Evolutionary conservation across 2,329 filamentous ascomycete species (phyloP).

Genomic region (Aspergillus glaucus): DNA sequence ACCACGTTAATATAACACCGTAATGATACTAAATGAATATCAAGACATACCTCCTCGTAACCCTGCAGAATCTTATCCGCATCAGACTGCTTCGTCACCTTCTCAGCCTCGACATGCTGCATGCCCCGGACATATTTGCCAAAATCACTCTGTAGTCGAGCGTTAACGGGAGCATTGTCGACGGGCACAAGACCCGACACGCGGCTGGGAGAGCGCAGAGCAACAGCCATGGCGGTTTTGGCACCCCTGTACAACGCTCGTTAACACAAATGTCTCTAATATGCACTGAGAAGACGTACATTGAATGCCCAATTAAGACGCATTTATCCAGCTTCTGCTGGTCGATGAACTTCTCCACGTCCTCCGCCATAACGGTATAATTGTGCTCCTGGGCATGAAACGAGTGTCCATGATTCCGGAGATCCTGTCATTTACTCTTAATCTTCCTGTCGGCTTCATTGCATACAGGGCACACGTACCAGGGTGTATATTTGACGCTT

Average conservation of each 20-base stretch:
- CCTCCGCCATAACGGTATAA: slow-evolving; percentile 74
- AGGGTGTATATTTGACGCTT: slow-evolving; percentile 75
- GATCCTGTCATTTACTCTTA: slow-evolving; percentile 53
- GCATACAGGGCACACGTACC: slow-evolving; percentile 44
- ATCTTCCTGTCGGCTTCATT: not conserved
- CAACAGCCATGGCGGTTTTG: slow-evolving; percentile 85
- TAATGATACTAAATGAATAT: not conserved
- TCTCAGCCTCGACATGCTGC: slow-evolving; percentile 67
- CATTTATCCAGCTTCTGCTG: slow-evolving; percentile 63
- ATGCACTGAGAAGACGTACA: slow-evolving; percentile 48
- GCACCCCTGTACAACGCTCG: slow-evolving; percentile 58
- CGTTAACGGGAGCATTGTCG: slow-evolving; percentile 87
- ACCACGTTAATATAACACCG: not conserved
- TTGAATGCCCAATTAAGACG: slow-evolving; percentile 87
- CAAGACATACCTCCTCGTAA: slow-evolving; percentile 57
- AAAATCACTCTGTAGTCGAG: slow-evolving; percentile 67
- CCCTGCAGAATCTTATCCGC: slow-evolving; percentile 72
- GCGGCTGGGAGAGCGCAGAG: slow-evolving; percentile 61
- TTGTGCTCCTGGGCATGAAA: slow-evolving; percentile 71
- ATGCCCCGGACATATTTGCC: slow-evolving; percentile 76
- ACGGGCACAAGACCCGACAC: slow-evolving; percentile 72
- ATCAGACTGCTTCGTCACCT: slow-evolving; percentile 63
- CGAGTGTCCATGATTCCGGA: slow-evolving; percentile 89
- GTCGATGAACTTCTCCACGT: slow-evolving; percentile 71
- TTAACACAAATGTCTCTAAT: not conserved